These are phyloP conservation scores for Coleophoma eucalyptorum DNA, from an alignment of 2,329 filamentous ascomycete species.

Conservation along the genomic window DNA sequence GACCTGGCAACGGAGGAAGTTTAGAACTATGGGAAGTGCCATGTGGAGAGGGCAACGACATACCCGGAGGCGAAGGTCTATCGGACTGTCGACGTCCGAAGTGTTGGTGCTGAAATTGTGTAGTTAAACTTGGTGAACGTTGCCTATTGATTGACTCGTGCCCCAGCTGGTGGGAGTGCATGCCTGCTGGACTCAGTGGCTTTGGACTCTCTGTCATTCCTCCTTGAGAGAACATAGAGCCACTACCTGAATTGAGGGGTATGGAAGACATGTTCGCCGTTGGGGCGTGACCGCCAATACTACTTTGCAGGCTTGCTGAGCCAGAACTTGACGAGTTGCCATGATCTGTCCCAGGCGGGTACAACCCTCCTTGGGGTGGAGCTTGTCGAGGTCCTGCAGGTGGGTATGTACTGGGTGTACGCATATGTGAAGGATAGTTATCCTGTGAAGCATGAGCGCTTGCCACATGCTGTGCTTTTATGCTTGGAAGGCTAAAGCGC, in stretches of 20 bases:
- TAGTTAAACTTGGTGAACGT: slow-evolving; percentile 61
- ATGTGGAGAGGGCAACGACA: slow-evolving; percentile 25
- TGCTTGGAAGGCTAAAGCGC: slow-evolving; percentile 68
- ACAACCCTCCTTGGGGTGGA: slow-evolving; percentile 50
- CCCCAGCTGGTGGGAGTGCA: slow-evolving; percentile 43
- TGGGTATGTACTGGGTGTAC: slow-evolving; percentile 73
- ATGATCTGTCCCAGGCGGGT: slow-evolving; percentile 57
- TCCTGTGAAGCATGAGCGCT: slow-evolving; percentile 31
- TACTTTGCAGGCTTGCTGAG: slow-evolving; percentile 42
- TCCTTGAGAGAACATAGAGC: slow-evolving; percentile 63
- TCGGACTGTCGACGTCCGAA: slow-evolving; percentile 54
- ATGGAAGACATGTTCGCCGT: slow-evolving; percentile 47
- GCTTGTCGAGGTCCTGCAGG: slow-evolving; percentile 54
- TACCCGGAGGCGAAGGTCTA: slow-evolving; percentile 40
- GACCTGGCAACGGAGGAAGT: slow-evolving; percentile 24
- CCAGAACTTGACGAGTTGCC: slow-evolving; percentile 44
- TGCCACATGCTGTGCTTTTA: slow-evolving; percentile 68
- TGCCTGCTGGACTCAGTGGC: slow-evolving; percentile 63
- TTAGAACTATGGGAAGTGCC: slow-evolving; percentile 22
- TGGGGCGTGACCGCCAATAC: slow-evolving; percentile 38
- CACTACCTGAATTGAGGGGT: slow-evolving; percentile 36
- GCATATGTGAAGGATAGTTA: slow-evolving; percentile 52
- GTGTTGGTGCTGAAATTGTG: slow-evolving; percentile 63
- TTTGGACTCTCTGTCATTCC: slow-evolving; percentile 84
- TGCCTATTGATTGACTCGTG: slow-evolving; percentile 54